phyloP scores from a whole-genome alignment of 306 rosid species.

The Cucurbita pepo region DNA sequence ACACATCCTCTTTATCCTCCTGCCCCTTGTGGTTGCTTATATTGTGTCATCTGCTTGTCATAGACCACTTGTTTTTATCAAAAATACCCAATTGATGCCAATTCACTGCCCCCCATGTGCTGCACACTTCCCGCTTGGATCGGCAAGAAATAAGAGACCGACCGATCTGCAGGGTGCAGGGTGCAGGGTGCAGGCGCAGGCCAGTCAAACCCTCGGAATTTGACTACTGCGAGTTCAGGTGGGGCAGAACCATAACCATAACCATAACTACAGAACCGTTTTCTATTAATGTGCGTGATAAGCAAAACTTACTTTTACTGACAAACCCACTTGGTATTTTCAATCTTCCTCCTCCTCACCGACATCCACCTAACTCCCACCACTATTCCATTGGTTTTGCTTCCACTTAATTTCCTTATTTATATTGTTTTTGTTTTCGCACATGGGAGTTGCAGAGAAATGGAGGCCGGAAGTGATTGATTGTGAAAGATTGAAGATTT shows the following conservation, averaged over 20 bases:
- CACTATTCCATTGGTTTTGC: background rate
- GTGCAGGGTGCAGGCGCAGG: background rate
- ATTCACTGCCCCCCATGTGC: background rate
- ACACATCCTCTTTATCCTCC: constrained; percentile 1
- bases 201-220: constrained; percentile 2
- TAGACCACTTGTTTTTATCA: constrained; percentile 15
- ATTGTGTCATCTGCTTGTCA: constrained; percentile 20
- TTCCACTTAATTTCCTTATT: background rate
- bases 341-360: background rate
- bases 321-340: background rate
- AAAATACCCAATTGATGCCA: too few relatives aligned
- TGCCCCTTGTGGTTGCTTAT: constrained; percentile 10
- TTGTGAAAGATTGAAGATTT: background rate
- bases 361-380: background rate
- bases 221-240: background rate
- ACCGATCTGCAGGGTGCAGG: background rate
- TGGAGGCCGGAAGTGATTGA: background rate
- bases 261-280: background rate
- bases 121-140: background rate
- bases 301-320: background rate
- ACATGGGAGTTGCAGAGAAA: background rate
- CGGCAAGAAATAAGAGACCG: background rate
- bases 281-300: background rate
- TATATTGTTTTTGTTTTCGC: background rate
- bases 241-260: background rate